phyloP scores from a whole-genome alignment of 225 moss, liverwort and hornwort species.

The Pseudisothecium myosuroides region DNA sequence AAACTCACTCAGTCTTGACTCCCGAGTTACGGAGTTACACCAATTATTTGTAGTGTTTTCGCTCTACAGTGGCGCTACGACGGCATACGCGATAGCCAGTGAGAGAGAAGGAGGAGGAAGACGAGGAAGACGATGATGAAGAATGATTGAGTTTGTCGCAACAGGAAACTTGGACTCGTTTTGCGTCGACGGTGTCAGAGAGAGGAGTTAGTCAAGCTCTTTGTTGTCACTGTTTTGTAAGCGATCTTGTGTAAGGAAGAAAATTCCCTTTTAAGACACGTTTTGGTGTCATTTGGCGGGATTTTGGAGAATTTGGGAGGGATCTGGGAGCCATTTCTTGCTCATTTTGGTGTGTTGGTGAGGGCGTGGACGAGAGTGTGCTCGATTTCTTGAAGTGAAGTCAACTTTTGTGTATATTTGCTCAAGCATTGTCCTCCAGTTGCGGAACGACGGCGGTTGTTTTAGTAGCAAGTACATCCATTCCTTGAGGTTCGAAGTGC shows the following conservation, averaged over 20 bases:
- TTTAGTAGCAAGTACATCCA: no score
- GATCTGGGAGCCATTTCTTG: neutral
- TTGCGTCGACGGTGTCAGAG: neutral
- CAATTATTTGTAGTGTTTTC: neutral
- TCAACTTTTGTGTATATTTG: neutral
- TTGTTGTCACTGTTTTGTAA: neutral
- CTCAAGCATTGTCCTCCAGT: neutral
- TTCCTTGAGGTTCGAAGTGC: no score
- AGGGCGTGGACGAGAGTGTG: neutral
- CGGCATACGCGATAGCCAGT: neutral
- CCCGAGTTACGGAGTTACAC: neutral
- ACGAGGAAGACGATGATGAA: neutral
- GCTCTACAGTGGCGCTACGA: neutral
- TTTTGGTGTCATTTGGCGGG: neutral
- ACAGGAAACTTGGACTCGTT: neutral
- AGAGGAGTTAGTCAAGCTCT: neutral
- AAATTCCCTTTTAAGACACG: neutral
- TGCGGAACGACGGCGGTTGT: neutral
- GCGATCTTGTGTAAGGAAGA: neutral
- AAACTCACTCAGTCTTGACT: neutral
- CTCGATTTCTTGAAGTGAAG: neutral
- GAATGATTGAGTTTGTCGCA: slow-evolving; percentile 13
- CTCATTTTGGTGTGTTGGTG: neutral
- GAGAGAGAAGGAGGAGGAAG: neutral
- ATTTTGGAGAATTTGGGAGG: neutral